Evolutionary conservation across 73 alveolate species (phyloP).

Genomic region (Effrenium voratum): DNA sequence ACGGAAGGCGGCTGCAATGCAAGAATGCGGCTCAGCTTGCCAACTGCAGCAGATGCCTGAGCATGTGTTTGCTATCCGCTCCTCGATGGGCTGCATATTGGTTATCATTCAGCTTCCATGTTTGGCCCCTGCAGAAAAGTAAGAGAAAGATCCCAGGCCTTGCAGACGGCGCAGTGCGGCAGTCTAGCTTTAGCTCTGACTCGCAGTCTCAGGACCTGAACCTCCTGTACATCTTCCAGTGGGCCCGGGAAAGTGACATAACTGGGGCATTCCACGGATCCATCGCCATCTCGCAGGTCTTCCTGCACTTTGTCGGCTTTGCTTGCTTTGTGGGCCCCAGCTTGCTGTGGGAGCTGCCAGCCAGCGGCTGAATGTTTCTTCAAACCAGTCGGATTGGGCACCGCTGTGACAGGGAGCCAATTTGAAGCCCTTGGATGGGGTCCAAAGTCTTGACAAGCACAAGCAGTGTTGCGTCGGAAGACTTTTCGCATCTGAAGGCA

Average conservation of each 20-base stretch:
- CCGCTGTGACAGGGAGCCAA: no score
- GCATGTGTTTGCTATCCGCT: not conserved
- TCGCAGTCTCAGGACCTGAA: slow-evolving; percentile 42
- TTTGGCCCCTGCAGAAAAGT: no score
- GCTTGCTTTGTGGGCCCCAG: slow-evolving; percentile 67
- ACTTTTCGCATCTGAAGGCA: no score
- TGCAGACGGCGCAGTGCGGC: no score
- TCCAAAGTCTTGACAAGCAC: no score
- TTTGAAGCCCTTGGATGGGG: no score
- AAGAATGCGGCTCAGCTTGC: slow-evolving; percentile 35
- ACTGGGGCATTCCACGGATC: not conserved
- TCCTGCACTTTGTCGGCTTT: slow-evolving; percentile 69
- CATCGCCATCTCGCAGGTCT: not conserved
- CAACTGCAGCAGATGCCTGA: slow-evolving; percentile 2
- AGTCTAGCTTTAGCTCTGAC: no score
- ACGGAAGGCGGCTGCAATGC: slow-evolving; percentile 81
- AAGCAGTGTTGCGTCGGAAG: no score
- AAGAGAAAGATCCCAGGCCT: no score
- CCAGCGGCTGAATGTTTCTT: not conserved
- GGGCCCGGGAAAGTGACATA: not conserved
- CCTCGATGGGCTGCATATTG: no score
- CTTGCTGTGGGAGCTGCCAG: slow-evolving; percentile 47
- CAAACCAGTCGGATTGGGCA: no score
- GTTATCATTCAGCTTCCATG: no score
- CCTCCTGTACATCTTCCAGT: slow-evolving; percentile 58